Base-by-base conservation (phyloP, 768 basidiomycete genomes). In the Tylopilus balloui region DNA sequence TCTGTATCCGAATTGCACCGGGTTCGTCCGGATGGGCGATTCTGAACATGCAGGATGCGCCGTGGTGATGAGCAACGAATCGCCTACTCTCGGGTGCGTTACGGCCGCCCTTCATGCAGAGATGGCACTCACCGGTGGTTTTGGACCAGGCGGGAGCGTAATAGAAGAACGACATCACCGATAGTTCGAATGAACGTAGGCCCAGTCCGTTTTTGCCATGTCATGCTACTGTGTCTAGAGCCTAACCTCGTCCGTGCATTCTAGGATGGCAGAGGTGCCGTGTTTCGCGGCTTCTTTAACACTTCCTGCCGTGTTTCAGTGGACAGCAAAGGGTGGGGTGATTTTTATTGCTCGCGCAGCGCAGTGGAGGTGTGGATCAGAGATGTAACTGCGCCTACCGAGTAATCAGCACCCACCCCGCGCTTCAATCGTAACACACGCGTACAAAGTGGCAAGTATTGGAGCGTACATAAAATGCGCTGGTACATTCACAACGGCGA, bases 11-110 rank as follows among this genome's bases (percentile, higher is more conserved):
- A 81, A 86, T 54, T 89, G 80, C 60, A 81, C 92, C 58, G 90
- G 86, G 17, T 92, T 88, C 56, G 80, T 86, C 48, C 78, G 89
- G 36, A 69, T 70, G 64, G 90, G 90, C 12, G 71, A 83, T 63
- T 52, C 62, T 10, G 56, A 63, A 35, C 78, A 75, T 59, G 55
- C 64, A 11, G 88, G 86, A 12, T 91, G 88, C 52, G 86, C 71
- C 1, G 88, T 91, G 2, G 65, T 90, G 15, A 60, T 90, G 12
- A 86, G 84, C 63, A 89, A 88, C 59, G 71, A 69, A 15, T 15
- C 24, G 4, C 6, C 42, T 25, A 14, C n/a, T 37, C n/a, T 24
- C 15, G 45, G 51, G 64, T 66, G 31, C 36, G 64, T 51, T 46
- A 17, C 11, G 27, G 27, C 28, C 14, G 25, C 14, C 6, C n/a